phyloP scores from a whole-genome alignment of 768 basidiomycete species.

The Leccinum boreale region DNA sequence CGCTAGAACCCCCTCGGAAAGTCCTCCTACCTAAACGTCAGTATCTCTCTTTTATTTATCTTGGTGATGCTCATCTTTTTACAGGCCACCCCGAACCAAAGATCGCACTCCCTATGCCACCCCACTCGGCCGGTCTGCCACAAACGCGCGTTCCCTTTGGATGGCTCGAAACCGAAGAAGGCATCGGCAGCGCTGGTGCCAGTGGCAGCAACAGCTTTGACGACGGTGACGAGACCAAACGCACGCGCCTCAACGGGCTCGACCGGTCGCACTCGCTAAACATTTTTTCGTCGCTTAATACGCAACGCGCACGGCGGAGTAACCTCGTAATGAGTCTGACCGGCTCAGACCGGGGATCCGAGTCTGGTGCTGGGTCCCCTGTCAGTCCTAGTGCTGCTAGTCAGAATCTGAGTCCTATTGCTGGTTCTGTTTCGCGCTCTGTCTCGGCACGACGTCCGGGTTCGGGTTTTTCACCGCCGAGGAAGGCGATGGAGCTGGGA shows the following conservation, averaged over 20 bases:
- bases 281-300: conserved; percentile 16
- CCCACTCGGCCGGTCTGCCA: conserved; percentile 23
- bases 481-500: neutral
- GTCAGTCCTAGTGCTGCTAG: no score
- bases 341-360: conserved; percentile 2
- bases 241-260: conserved; percentile 4
- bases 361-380: neutral
- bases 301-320: conserved; percentile 13
- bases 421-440: no score
- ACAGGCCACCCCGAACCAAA: no score
- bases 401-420: no score
- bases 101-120: conserved; percentile 13
- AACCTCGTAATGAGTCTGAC: conserved; percentile 28
- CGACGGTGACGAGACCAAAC: conserved; percentile 6
- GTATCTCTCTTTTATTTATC: no score
- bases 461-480: neutral
- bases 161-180: conserved; percentile 43
- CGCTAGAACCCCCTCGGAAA: no score
- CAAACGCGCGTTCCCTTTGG: conserved; percentile 41
- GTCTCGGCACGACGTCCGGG: no score
- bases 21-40: no score
- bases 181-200: neutral
- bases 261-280: conserved; percentile 5
- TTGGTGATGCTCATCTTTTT: no score
- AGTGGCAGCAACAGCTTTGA: no score